Evolutionary conservation across 176 grass and related monocot genomes (phyloP), one percentile per base, ranked within the genome.

Genomic region (Musa schizocarpa): DNA sequence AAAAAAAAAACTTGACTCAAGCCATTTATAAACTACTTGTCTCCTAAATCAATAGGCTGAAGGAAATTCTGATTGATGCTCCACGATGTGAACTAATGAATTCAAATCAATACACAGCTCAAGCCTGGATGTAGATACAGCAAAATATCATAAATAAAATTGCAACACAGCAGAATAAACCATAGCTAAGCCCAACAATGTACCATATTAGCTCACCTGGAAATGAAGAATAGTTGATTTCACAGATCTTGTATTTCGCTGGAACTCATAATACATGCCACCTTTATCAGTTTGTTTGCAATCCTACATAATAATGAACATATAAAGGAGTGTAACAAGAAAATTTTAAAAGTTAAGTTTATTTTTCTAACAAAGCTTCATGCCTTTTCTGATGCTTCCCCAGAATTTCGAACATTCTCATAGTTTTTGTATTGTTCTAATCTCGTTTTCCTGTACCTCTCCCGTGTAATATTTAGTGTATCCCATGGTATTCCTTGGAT

Each of bases 401-500:
- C 89, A 76, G 94, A 92, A 77, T 89, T 77, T 53, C 80, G 68
- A 55, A 93, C 68, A 65, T 98, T 98, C 69, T 98, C 90, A 78
- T 98, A 98, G 71, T 98, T 98, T 63, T 91, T 98, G 80, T 98
- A 98, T 78, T 93, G 86, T 25, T 93, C 88, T 83, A 98, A 79
- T 86, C 94, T 93, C n/a, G 85, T 91, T 71, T 98, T 71, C 51
- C 94, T 85, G 69, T 89, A 98, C 70, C 85, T 93, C 50, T 98
- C 86, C 68, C 94, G 79, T 7, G 90, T 87, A 73, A 93, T 87
- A 69, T 72, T 68, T 58, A 98, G 68, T 52, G 64, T 80, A 13
- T 84, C 78, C 94, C 94, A 98, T 68, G 86, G 88, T 87, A 98
- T 98, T 77, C 94, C 94, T 89, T 98, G 94, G 52, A 97, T 96